phyloP scores from a whole-genome alignment of 208 protist genomes.

The Phytomonas serpens region DNA sequence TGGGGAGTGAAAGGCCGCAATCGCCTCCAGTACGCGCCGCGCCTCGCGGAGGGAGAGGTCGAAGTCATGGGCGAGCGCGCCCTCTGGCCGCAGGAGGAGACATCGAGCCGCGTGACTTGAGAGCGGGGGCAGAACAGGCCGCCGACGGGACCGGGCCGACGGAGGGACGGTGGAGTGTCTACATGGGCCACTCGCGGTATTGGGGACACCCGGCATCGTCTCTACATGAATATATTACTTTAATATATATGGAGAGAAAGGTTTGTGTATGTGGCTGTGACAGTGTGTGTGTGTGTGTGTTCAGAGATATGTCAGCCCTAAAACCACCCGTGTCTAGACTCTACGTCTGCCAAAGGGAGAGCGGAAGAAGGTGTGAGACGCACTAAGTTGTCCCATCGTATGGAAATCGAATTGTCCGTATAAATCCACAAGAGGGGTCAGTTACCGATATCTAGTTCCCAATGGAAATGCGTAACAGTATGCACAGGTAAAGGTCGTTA shows the following conservation, averaged over 20 bases:
- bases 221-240: neutral
- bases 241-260: too few relatives aligned
- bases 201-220: too few relatives aligned
- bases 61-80: neutral
- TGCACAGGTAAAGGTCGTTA: neutral
- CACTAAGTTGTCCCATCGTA: neutral
- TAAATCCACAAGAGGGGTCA: neutral
- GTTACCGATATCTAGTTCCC: neutral
- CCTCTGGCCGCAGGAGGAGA: constrained; percentile 6
- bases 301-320: neutral
- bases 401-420: neutral
- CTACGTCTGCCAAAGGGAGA: too few relatives aligned
- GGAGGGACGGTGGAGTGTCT: too few relatives aligned
- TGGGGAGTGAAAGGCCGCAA: neutral
- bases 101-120: neutral
- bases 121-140: neutral
- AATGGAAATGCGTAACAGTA: neutral
- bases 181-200: too few relatives aligned
- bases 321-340: too few relatives aligned
- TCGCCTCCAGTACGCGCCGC: neutral
- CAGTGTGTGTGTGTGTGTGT: neutral
- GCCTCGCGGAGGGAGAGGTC: constrained; percentile 1
- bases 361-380: neutral
- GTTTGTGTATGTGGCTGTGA: too few relatives aligned
- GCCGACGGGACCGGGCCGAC: too few relatives aligned